Conservation (phyloP, 2,329 filamentous ascomycete species). For the Fusarium denticulatum region DNA sequence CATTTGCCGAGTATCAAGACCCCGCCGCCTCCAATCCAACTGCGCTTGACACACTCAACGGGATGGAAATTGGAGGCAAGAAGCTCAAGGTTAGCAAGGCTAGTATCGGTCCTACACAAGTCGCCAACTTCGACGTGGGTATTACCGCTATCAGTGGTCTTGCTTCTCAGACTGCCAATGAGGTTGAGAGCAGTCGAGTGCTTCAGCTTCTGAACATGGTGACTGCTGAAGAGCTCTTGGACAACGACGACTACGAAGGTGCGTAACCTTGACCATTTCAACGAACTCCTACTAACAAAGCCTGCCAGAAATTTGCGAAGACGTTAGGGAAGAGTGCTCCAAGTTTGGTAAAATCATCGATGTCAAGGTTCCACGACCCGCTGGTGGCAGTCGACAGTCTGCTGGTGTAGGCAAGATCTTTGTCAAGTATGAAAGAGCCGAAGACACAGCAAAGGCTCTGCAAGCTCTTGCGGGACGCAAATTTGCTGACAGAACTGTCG, state of each 20-base stretch:
- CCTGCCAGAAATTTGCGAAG: slow-evolving; percentile 87
- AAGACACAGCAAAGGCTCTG: slow-evolving; percentile 84
- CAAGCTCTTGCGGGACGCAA: slow-evolving; percentile 92
- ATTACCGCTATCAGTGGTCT: slow-evolving; percentile 99
- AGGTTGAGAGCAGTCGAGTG: slow-evolving; percentile 83
- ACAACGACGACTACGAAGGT: slow-evolving; percentile 96
- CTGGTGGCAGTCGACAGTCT: slow-evolving; percentile 82
- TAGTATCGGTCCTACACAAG: slow-evolving; percentile 93
- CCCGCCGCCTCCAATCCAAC: slow-evolving; percentile 76
- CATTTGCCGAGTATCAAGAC: slow-evolving; percentile 94
- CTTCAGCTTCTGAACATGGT: slow-evolving; percentile 98
- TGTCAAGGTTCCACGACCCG: slow-evolving; percentile 92
- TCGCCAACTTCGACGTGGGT: slow-evolving; percentile 89
- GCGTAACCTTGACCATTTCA: slow-evolving; percentile 42
- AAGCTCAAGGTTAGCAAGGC: slow-evolving; percentile 87
- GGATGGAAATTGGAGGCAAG: slow-evolving; percentile 91
- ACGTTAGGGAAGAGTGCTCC: slow-evolving; percentile 89
- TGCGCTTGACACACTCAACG: slow-evolving; percentile 89
- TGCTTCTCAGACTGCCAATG: slow-evolving; percentile 84
- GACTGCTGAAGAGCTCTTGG: slow-evolving; percentile 91
- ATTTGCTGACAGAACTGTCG: slow-evolving; percentile 95
- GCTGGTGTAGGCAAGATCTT: slow-evolving; percentile 97
- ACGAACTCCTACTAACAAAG: slow-evolving; percentile 47
- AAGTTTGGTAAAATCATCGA: slow-evolving; percentile 89
- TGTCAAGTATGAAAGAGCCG: slow-evolving; percentile 86